phyloP scores from a whole-genome alignment of 306 rosid species.

The Cucumis melo region DNA sequence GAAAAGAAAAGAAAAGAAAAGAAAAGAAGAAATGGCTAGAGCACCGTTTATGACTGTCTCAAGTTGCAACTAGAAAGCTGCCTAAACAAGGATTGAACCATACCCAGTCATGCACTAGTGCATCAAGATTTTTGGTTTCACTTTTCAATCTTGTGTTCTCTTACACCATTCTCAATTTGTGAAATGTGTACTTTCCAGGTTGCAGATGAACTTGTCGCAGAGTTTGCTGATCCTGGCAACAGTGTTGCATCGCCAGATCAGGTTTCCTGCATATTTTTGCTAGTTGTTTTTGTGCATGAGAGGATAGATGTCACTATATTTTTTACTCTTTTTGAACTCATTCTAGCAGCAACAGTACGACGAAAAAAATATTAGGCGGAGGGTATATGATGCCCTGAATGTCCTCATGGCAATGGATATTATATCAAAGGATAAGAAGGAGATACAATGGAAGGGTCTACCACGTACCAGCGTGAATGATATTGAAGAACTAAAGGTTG shows the following conservation, averaged over 20 bases:
- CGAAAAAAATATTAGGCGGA: slow-evolving; percentile 86
- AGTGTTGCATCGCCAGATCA: slow-evolving; percentile 71
- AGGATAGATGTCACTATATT: not conserved
- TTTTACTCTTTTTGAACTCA: not conserved
- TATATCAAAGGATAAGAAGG: slow-evolving; percentile 94
- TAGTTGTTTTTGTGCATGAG: not conserved
- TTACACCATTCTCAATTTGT: not conserved
- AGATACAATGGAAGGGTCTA: slow-evolving; percentile 97
- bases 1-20: not conserved
- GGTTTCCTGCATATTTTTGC: slow-evolving; percentile 33
- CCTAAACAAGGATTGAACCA: not conserved
- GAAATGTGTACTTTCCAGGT: slow-evolving; percentile 42
- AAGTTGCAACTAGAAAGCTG: not conserved
- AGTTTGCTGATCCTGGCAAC: slow-evolving; percentile 63
- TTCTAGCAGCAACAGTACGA: slow-evolving; percentile 81
- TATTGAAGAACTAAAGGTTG: slow-evolving; percentile 86
- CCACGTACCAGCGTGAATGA: slow-evolving; percentile 82
- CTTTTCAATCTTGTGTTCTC: not conserved
- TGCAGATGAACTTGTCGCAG: slow-evolving; percentile 98
- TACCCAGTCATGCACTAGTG: not conserved
- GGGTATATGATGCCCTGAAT: slow-evolving; percentile 95
- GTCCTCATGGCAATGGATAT: slow-evolving; percentile 99
- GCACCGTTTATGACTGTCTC: not conserved
- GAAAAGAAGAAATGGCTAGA: not conserved
- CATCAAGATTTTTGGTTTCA: not conserved